phyloP scores from a whole-genome alignment of 2,329 filamentous ascomycete genomes.

The Pseudogymnoascus sp. region DNA sequence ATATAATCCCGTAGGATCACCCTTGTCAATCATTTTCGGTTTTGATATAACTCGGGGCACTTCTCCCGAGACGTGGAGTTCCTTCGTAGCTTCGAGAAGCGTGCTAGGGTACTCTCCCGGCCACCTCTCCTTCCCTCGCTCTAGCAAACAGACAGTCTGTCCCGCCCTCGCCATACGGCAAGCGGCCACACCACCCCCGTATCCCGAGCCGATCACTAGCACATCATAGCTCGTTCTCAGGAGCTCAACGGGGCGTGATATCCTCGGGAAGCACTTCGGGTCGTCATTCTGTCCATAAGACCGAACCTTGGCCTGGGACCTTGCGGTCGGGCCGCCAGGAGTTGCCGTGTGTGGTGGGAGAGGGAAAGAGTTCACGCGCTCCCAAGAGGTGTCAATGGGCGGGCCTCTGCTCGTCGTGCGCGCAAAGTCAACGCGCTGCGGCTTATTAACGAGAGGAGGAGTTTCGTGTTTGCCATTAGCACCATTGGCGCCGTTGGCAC shows the following conservation, averaged over 20 bases:
- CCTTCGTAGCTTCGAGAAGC: conserved; percentile 36
- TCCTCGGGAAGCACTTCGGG: conserved; percentile 38
- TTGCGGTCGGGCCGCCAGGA: conserved; percentile 20
- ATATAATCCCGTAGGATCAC: conserved; percentile 53
- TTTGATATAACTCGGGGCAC: conserved; percentile 37
- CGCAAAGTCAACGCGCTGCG: conserved; percentile 16
- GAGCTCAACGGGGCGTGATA: conserved; percentile 49
- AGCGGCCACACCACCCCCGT: conserved; percentile 59
- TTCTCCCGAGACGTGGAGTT: conserved; percentile 50
- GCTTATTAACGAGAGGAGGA: neutral
- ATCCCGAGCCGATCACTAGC: conserved; percentile 61
- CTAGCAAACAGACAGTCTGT: conserved; percentile 55
- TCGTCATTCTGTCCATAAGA: conserved; percentile 25
- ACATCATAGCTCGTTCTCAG: conserved; percentile 53
- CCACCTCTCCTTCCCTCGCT: conserved; percentile 57
- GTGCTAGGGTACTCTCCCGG: conserved; percentile 55
- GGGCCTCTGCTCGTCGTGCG: conserved; percentile 1
- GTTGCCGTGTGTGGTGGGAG: conserved; percentile 7
- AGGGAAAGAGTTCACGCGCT: neutral
- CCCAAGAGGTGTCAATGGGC: neutral
- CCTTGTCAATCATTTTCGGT: conserved; percentile 37
- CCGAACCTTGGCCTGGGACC: conserved; percentile 22
- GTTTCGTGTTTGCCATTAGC: neutral
- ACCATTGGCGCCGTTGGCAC: neutral
- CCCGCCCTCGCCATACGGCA: conserved; percentile 54